Conservation (phyloP, 345 rosid species). For the Melastoma malabathricum region DNA sequence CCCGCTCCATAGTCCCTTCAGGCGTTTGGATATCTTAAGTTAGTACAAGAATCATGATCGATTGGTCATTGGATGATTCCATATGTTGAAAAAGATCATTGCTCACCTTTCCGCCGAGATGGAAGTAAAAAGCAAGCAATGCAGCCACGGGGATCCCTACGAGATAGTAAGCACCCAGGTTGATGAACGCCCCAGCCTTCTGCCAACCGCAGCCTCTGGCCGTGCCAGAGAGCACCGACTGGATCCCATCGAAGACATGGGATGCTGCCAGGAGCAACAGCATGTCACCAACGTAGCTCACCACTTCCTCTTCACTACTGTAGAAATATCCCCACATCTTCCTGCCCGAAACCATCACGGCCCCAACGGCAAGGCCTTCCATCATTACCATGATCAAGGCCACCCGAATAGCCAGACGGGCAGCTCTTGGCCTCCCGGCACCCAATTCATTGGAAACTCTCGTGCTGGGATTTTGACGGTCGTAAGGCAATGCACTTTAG, state of each 20-base stretch:
- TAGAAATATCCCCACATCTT: slow-evolving; percentile 13
- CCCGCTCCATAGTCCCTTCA: too few relatives aligned
- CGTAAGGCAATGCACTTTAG: not conserved
- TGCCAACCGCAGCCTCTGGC: slow-evolving; percentile 57
- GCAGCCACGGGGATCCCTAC: slow-evolving; percentile 36
- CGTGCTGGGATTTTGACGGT: slow-evolving; percentile 6
- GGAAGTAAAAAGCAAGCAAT: slow-evolving; percentile 25
- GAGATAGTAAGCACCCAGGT: slow-evolving; percentile 34
- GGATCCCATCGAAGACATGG: slow-evolving; percentile 13
- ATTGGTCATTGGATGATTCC: too few relatives aligned
- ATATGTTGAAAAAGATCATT: too few relatives aligned
- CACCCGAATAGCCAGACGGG: slow-evolving; percentile 5
- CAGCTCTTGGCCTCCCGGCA: slow-evolving; percentile 9
- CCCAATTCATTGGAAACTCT: slow-evolving; percentile 21
- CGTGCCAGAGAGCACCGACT: slow-evolving; percentile 22
- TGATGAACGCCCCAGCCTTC: slow-evolving; percentile 25
- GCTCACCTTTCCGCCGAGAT: slow-evolving; percentile 27
- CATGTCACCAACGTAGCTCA: slow-evolving; percentile 10
- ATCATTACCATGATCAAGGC: slow-evolving; percentile 3
- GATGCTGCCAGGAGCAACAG: slow-evolving; percentile 12
- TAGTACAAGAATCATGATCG: too few relatives aligned
- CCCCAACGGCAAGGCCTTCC: slow-evolving; percentile 9
- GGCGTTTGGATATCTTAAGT: too few relatives aligned
- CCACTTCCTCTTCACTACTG: slow-evolving; percentile 13
- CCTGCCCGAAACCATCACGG: not conserved